Evolutionary conservation across 2,329 filamentous ascomycete genomes (phyloP), one percentile per base, ranked within the genome.

Genomic region (Neofusicoccum laricinum): DNA sequence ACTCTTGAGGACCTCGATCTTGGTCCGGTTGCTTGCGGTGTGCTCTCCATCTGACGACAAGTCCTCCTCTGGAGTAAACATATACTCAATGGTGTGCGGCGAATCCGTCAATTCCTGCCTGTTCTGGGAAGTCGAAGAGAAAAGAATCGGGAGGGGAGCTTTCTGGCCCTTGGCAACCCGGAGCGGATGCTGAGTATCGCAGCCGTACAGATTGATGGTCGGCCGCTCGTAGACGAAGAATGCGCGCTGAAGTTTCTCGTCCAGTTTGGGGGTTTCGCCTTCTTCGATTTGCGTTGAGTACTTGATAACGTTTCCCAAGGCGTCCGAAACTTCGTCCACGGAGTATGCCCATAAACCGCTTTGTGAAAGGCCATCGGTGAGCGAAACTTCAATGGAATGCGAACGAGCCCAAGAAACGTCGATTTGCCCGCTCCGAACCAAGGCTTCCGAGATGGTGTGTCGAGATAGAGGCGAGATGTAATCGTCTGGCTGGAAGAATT

Each of bases 271-370:
- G 49, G 77, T 78, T 17, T 92, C 88, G 40, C 83, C 80, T n/a
- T 95, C 90, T 46, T 95, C 90, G 14, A 84, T 81, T 2, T 83
- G 77, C 3, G 82, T 79, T 2, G 84, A 80, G 73, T 97, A 99
- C 67, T 88, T 90, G 65, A 93, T 88, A 41, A 90, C 80, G 71
- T 99, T 99, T 51, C 93, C 93, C 69, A 93, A 90, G 2, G 88
- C 94, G 79, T 99, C 95, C 66, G 92, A 88, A 8, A 99, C 92
- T 75, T 97, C 92, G 69, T 97, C 92, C 61, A 99, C 88, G 1
- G 90, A 89, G 74, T 98, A 99, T 66, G 90, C 84, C 93, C 94
- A 98, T 61, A 88, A 84, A 15, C 94, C 95, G 59, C 90, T 85
- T 6, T 84, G 84, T 55, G 86, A 87, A 79, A 99, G 87, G 4